Evolutionary conservation across 805 yeast genomes (phyloP).

Genomic region (Saturnispora gosingensis): DNA sequence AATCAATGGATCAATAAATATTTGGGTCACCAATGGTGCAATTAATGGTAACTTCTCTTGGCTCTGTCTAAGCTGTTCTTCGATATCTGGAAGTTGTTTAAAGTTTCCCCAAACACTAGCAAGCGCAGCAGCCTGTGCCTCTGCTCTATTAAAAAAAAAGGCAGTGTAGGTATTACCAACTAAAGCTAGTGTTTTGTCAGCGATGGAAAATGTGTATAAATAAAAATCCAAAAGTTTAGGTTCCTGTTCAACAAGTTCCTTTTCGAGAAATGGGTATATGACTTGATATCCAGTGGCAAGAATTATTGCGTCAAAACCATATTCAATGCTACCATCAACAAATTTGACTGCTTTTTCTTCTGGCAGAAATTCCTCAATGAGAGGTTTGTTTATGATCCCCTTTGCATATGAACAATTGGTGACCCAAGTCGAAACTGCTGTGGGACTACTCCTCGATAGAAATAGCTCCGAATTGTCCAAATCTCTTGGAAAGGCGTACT

Average conservation of each 20-base stretch:
- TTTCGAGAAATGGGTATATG: conserved; percentile 32
- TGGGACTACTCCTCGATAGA: conserved; percentile 11
- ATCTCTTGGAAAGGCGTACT: conserved; percentile 24
- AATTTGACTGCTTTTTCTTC: conserved; percentile 20
- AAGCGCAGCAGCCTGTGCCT: conserved; percentile 41
- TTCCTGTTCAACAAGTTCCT: conserved; percentile 9
- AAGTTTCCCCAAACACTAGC: conserved; percentile 46
- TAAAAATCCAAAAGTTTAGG: conserved; percentile 17
- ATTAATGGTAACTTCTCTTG: background rate
- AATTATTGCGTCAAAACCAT: conserved; percentile 32
- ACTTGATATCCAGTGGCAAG: conserved; percentile 45
- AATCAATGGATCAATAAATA: conserved; percentile 13
- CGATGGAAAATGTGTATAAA: conserved; percentile 29
- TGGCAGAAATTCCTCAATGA: conserved; percentile 13
- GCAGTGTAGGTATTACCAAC: conserved; percentile 36
- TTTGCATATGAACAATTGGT: conserved; percentile 9
- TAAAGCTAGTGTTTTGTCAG: conserved; percentile 36
- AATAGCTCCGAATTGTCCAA: conserved; percentile 20
- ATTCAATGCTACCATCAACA: conserved; percentile 26
- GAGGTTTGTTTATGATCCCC: conserved; percentile 15
- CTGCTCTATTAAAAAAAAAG: conserved; percentile 40
- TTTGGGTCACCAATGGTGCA: conserved; percentile 7
- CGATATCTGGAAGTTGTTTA: conserved; percentile 30
- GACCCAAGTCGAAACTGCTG: conserved; percentile 9
- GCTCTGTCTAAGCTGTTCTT: conserved; percentile 29